Percentiles rank a stretch among this genome's conserved stretches.
These are phyloP conservation scores for Berberis vulgaris DNA, from an alignment of 164 flowering plant genomes.

Conservation along the genomic window DNA sequence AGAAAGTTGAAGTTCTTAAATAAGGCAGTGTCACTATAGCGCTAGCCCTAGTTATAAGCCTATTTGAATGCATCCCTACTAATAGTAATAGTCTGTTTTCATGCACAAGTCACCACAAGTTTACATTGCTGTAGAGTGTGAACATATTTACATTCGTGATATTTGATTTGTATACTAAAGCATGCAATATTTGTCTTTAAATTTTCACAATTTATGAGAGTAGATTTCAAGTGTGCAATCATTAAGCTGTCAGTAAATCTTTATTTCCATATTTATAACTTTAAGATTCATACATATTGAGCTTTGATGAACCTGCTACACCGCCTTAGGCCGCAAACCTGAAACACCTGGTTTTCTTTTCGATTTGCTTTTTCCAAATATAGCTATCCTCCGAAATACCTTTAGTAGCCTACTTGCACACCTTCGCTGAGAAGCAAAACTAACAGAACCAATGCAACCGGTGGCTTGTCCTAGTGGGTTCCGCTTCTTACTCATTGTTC, in stretches of 20 bases:
- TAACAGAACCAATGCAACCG: constrained; percentile 60
- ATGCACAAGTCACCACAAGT: too few relatives aligned
- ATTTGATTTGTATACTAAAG: too few relatives aligned
- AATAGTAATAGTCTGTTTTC: too few relatives aligned
- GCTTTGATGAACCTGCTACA: constrained; percentile 16
- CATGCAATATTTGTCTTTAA: background rate
- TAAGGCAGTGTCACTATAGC: too few relatives aligned
- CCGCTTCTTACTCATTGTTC: constrained; percentile 39
- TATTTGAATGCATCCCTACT: too few relatives aligned
- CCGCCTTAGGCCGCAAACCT: constrained; percentile 18
- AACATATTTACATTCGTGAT: too few relatives aligned
- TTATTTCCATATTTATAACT: too few relatives aligned
- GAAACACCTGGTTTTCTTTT: constrained; percentile 37
- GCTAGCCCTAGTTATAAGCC: too few relatives aligned
- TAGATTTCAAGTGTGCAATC: background rate
- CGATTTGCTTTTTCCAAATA: constrained; percentile 51
- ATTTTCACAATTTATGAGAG: background rate
- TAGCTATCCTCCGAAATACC: constrained; percentile 34
- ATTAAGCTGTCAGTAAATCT: background rate
- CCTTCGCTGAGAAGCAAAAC: constrained; percentile 61
- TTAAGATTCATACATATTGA: background rate
- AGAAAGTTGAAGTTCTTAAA: too few relatives aligned
- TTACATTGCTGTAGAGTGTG: too few relatives aligned
- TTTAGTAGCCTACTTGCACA: constrained; percentile 57
- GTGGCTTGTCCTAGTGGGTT: constrained; percentile 47